These are phyloP conservation scores for Boletus eberwhitei DNA, from an alignment of 768 basidiomycete species.

Conservation along the genomic window DNA sequence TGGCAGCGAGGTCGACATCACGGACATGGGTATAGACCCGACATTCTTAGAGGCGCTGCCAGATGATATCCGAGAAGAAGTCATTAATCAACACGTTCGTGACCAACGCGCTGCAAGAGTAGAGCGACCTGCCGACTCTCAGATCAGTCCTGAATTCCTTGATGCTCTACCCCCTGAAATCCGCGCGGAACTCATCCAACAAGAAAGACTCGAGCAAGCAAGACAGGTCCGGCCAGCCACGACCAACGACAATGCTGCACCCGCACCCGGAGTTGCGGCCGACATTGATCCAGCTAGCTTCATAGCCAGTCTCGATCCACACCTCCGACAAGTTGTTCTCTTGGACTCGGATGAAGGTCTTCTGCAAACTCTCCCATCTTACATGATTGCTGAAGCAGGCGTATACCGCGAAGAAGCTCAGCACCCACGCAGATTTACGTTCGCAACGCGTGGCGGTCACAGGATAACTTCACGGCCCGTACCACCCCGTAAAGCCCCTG, in stretches of 20 bases:
- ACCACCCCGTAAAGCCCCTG: conserved; percentile 46
- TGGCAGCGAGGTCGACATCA: conserved; percentile 93
- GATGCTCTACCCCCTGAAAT: conserved; percentile 96
- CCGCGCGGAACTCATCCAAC: conserved; percentile 94
- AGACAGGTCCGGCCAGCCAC: conserved; percentile 42
- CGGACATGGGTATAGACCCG: conserved; percentile 97
- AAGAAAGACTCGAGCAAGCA: conserved; percentile 82
- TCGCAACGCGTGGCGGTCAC: conserved; percentile 30
- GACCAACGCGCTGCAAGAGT: conserved; percentile 80
- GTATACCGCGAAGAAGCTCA: conserved; percentile 58
- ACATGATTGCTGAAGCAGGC: conserved; percentile 83
- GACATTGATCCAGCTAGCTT: conserved; percentile 90
- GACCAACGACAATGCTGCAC: conserved; percentile 26
- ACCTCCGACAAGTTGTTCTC: conserved; percentile 85
- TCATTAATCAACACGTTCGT: conserved; percentile 93
- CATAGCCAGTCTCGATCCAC: conserved; percentile 88
- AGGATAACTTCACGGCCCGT: conserved; percentile 25
- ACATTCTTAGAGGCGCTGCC: conserved; percentile 97
- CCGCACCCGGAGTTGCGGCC: conserved; percentile 42
- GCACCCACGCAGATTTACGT: conserved; percentile 34
- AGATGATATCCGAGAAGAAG: conserved; percentile 98
- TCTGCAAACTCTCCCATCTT: conserved; percentile 74
- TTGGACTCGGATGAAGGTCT: conserved; percentile 86
- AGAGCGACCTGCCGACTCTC: conserved; percentile 74
- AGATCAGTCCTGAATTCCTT: conserved; percentile 93